Evolutionary conservation across 441 rosid species (phyloP).

Genomic region (Populus hybrid): DNA sequence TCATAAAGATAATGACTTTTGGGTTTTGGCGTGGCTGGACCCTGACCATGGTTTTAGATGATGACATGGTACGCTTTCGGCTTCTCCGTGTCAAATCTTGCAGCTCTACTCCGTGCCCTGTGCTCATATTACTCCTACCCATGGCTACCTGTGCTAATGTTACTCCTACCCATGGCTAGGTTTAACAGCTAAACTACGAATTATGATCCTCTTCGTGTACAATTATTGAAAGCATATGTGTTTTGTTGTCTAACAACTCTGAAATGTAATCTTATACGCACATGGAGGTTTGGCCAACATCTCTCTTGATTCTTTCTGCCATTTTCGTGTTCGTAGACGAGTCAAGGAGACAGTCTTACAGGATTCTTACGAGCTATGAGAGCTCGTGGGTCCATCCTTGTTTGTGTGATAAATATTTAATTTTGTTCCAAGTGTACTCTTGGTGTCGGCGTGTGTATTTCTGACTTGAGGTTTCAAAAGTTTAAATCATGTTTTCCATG

Average conservation of each 20-base stretch:
- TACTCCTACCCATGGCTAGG: too few species aligned
- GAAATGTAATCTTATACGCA: background rate
- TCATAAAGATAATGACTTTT: background rate
- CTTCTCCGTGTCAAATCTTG: constrained; percentile 3
- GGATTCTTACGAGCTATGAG: background rate
- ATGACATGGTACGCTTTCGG: constrained; percentile 25
- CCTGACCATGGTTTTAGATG: constrained; percentile 1
- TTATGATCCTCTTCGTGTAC: background rate
- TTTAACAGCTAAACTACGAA: too few species aligned
- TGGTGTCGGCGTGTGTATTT: background rate
- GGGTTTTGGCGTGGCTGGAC: background rate
- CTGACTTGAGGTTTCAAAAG: too few species aligned
- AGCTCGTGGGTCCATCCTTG: background rate
- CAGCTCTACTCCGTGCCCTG: background rate
- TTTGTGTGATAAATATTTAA: background rate
- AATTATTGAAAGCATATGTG: background rate
- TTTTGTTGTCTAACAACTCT: background rate
- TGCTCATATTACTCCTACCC: too few species aligned
- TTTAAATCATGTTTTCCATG: too few species aligned
- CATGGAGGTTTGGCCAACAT: background rate
- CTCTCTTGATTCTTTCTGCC: background rate
- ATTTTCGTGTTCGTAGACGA: background rate
- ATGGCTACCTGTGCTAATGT: too few species aligned
- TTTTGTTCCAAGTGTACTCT: background rate
- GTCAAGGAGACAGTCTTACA: background rate